A percentile compares a stretch with the other conserved stretches of the same genome.
These are phyloP conservation scores for Botrytis byssoidea DNA, from an alignment of 2,329 filamentous ascomycete species.

Conservation along the genomic window DNA sequence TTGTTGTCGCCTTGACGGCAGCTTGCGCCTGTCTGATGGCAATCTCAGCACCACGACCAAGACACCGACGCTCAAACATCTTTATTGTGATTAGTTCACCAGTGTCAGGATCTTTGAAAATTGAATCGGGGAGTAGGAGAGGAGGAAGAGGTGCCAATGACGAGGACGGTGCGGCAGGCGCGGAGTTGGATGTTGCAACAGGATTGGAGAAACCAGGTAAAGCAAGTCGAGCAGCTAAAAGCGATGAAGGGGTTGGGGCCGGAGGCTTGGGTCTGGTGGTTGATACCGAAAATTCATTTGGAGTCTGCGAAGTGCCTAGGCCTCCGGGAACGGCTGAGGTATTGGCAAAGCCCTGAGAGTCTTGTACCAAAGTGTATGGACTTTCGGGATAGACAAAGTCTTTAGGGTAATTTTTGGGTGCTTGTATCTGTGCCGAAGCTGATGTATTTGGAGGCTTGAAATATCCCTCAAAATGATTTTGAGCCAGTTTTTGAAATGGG, in stretches of 20 bases:
- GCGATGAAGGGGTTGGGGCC: neutral
- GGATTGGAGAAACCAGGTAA: neutral
- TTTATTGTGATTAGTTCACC: conserved; percentile 9
- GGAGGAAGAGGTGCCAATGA: neutral
- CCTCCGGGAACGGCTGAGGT: no score
- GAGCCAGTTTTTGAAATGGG: neutral
- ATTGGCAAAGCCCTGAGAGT: neutral
- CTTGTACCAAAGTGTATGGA: neutral
- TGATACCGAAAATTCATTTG: neutral
- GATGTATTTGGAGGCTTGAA: neutral
- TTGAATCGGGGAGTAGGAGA: neutral
- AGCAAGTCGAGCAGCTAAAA: neutral
- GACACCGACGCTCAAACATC: conserved; percentile 5
- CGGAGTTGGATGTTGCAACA: neutral
- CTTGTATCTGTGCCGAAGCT: neutral
- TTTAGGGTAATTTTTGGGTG: neutral
- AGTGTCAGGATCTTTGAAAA: neutral
- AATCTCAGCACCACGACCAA: conserved; percentile 1
- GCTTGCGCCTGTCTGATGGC: neutral
- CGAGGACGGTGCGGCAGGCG: no score
- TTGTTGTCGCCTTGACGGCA: neutral
- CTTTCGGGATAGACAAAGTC: neutral
- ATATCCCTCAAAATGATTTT: neutral
- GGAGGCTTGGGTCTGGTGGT: neutral
- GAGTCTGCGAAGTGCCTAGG: neutral